A percentile compares a stretch with the other conserved stretches of the same genome.
Conservation (phyloP, 2,329 filamentous ascomycete species). For the Paecilomyces niveus region DNA sequence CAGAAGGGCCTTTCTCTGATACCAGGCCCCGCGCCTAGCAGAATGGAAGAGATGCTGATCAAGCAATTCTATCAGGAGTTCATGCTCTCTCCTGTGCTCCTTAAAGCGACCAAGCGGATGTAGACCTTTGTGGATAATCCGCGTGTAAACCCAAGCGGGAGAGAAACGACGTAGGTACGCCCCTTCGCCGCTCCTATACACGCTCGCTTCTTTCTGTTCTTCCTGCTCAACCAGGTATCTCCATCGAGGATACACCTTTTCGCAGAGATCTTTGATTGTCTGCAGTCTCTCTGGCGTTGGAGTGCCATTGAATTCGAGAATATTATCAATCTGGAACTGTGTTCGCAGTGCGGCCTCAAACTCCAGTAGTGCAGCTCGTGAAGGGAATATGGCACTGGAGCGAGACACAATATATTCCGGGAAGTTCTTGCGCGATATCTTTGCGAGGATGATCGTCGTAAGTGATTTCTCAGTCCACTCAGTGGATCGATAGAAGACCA, state of each 20-base stretch:
- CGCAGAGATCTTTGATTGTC: constrained; percentile 63
- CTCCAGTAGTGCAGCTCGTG: constrained; percentile 68
- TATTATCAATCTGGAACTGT: constrained; percentile 72
- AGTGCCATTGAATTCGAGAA: constrained; percentile 72
- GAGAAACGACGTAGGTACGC: constrained; percentile 85
- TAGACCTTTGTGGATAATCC: constrained; percentile 83
- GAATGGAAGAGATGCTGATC: constrained; percentile 77
- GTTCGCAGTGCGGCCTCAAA: constrained; percentile 81
- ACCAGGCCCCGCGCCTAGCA: constrained; percentile 82
- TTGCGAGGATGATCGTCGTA: constrained; percentile 87
- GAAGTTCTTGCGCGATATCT: constrained; percentile 81
- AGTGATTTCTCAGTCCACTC: constrained; percentile 97
- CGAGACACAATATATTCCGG: constrained; percentile 85
- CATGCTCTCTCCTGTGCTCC: constrained; percentile 68
- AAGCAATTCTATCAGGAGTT: constrained; percentile 66
- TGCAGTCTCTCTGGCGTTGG: constrained; percentile 59
- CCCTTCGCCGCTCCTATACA: constrained; percentile 78
- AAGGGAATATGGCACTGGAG: constrained; percentile 80
- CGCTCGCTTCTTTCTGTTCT: constrained; percentile 64
- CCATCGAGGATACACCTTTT: constrained; percentile 77
- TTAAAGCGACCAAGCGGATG: constrained; percentile 76
- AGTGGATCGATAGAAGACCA: constrained; percentile 92
- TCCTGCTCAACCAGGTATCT: constrained; percentile 64
- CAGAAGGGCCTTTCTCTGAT: constrained; percentile 85
- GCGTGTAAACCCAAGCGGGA: constrained; percentile 86